phyloP scores from a whole-genome alignment of 805 yeast genomes.

The Lipomyces mesembrius region DNA sequence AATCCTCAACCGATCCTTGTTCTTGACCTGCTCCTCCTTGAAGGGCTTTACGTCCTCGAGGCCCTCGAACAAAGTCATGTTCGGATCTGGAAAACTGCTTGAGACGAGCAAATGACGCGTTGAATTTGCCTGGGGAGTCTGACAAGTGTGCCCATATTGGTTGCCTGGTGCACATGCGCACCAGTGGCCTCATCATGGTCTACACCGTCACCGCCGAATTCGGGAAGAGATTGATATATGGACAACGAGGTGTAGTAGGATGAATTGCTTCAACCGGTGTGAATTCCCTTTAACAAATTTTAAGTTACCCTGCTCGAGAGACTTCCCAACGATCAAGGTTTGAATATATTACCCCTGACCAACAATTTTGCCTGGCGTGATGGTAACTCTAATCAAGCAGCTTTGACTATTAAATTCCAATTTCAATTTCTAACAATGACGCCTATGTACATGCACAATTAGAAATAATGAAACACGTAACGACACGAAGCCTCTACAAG shows the following conservation, averaged over 20 bases:
- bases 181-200: slow-evolving; percentile 2
- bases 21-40: not conserved
- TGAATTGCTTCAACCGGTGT: not conserved
- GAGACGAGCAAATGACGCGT: not conserved
- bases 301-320: no score
- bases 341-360: no score
- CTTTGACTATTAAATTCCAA: no score
- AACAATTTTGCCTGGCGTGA: no score
- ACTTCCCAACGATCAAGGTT: no score
- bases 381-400: no score
- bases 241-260: not conserved
- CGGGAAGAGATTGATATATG: not conserved
- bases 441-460: not conserved
- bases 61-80: not conserved
- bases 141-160: not conserved
- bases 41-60: not conserved
- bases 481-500: not conserved
- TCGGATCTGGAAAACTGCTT: slow-evolving; percentile 1
- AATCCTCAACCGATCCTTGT: not conserved
- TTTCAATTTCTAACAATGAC: not conserved
- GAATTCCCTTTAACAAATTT: not conserved
- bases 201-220: not conserved
- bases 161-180: not conserved
- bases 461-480: not conserved
- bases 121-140: not conserved